These are phyloP conservation scores for Chalciporus chontae DNA, from an alignment of 768 basidiomycete species.

Conservation along the genomic window DNA sequence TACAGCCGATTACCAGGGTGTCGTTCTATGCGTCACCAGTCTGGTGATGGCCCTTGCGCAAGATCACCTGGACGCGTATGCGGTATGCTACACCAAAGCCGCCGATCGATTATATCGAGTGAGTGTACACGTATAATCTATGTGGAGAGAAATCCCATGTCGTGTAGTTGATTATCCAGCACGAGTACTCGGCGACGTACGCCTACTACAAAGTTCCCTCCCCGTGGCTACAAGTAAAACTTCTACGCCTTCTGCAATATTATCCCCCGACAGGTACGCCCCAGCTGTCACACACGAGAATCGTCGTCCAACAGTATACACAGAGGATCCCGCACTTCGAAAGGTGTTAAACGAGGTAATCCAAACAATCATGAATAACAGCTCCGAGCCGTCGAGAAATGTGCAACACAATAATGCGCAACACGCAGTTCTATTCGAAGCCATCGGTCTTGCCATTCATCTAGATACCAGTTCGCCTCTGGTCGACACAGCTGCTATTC, in stretches of 20 bases:
- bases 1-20: conserved; percentile 55
- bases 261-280: conserved; percentile 88
- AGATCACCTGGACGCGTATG: conserved; percentile 86
- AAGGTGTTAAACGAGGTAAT: conserved; percentile 78
- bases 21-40: conserved; percentile 91
- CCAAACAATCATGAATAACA: conserved; percentile 86
- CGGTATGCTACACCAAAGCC: conserved; percentile 92
- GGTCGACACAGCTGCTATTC: conserved; percentile 81
- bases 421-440: conserved; percentile 97
- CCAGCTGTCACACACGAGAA: not conserved
- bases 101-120: conserved; percentile 86
- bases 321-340: conserved; percentile 82
- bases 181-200: conserved; percentile 85
- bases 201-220: conserved; percentile 97
- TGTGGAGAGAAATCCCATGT: conserved; percentile 8
- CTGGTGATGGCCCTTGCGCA: conserved; percentile 93
- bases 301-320: conserved; percentile 1
- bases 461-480: conserved; percentile 87
- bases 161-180: conserved; percentile 80
- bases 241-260: conserved; percentile 89
- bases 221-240: conserved; percentile 96
- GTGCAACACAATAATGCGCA: conserved; percentile 99
- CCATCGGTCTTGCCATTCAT: conserved; percentile 95
- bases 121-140: conserved; percentile 18
- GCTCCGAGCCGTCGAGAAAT: conserved; percentile 87